Evolutionary conservation across 2,329 filamentous ascomycete species (phyloP).

Genomic region (Arthrobotrys sinensis): DNA sequence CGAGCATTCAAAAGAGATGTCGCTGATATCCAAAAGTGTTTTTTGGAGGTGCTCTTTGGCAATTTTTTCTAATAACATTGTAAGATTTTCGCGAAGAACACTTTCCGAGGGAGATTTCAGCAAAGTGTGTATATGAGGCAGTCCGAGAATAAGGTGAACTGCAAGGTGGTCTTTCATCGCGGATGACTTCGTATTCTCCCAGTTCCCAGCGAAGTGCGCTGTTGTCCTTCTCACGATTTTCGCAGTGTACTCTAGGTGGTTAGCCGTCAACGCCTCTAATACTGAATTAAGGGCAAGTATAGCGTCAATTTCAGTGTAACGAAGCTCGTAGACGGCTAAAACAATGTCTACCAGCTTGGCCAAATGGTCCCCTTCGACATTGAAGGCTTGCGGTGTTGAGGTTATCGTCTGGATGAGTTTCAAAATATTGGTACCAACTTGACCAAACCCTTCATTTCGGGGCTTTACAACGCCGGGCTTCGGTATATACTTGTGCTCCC

Average conservation of each 20-base stretch:
- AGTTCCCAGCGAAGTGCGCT: constrained; percentile 81
- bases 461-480: constrained; percentile 62
- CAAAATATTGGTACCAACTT: constrained; percentile 72
- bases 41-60: constrained; percentile 83
- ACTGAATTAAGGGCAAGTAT: constrained; percentile 83
- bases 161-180: constrained; percentile 72
- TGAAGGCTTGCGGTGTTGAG: constrained; percentile 77
- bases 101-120: constrained; percentile 67
- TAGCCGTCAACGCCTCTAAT: constrained; percentile 76
- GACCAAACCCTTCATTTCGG: constrained; percentile 65
- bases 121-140: constrained; percentile 74
- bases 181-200: constrained; percentile 78
- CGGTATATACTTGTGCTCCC: constrained; percentile 55
- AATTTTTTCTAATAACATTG: constrained; percentile 79
- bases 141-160: constrained; percentile 77
- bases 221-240: constrained; percentile 75
- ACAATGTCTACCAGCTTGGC: constrained; percentile 72
- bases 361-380: constrained; percentile 70
- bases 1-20: constrained; percentile 75
- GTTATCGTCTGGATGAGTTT: constrained; percentile 78
- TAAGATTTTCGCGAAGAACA: constrained; percentile 70
- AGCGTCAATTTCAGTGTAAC: constrained; percentile 70
- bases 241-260: constrained; percentile 77
- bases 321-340: constrained; percentile 72
- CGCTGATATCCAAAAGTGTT: constrained; percentile 82